Conservation (phyloP, 2,329 filamentous ascomycete species). For the Scortechinia acanthostroma region DNA sequence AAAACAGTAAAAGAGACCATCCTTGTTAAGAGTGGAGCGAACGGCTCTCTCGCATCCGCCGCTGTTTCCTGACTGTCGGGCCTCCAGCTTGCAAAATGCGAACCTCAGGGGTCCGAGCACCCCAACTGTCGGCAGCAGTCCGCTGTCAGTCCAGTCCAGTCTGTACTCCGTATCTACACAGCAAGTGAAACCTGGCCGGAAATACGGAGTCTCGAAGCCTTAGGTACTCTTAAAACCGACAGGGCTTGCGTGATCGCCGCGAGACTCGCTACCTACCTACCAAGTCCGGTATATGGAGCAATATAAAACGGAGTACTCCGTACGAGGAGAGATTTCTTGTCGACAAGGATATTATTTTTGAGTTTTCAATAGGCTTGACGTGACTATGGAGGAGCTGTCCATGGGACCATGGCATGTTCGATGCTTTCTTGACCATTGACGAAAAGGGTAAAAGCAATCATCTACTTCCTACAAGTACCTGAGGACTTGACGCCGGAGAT, state of each 20-base stretch:
- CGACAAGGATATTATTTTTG: too few relatives aligned
- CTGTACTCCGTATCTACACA: neutral
- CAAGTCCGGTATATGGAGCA: neutral
- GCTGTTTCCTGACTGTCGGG: slow-evolving; percentile 1
- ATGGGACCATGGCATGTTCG: too few relatives aligned
- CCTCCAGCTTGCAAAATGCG: neutral
- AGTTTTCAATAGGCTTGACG: too few relatives aligned
- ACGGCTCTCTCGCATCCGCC: slow-evolving; percentile 1
- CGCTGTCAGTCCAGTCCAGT: neutral
- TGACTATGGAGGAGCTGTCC: too few relatives aligned
- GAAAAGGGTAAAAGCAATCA: too few relatives aligned
- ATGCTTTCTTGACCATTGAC: too few relatives aligned
- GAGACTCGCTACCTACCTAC: neutral
- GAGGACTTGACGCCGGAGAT: too few relatives aligned
- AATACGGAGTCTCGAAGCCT: neutral
- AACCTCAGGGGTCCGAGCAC: neutral
- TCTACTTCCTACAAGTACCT: too few relatives aligned
- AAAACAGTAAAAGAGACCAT: too few relatives aligned
- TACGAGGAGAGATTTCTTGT: too few relatives aligned
- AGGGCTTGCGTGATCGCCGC: too few relatives aligned
- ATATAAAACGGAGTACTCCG: neutral
- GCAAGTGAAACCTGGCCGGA: neutral
- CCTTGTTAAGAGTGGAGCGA: slow-evolving; percentile 2
- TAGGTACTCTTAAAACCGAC: neutral
- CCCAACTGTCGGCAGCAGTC: neutral